phyloP scores from a whole-genome alignment of 2,329 filamentous ascomycete species.

The Colletotrichum tropicicola region DNA sequence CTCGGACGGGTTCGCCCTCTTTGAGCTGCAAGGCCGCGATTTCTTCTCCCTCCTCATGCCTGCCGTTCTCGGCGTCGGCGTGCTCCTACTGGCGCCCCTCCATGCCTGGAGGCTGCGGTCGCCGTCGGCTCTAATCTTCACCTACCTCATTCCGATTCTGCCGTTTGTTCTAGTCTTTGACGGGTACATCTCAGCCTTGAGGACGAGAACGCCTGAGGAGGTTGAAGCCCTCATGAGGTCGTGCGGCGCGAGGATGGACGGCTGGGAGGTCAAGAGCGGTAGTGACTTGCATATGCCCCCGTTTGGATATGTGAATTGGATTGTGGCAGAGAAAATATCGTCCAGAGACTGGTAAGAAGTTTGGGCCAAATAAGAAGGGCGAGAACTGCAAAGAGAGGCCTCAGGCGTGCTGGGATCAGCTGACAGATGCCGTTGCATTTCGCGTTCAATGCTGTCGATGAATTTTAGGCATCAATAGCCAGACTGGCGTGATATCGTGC shows the following conservation, averaged over 20 bases:
- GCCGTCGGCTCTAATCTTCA: constrained; percentile 68
- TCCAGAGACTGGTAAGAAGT: constrained; percentile 12
- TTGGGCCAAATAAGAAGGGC: neutral
- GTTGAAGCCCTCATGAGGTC: constrained; percentile 66
- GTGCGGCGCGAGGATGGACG: constrained; percentile 53
- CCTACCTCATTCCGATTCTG: constrained; percentile 72
- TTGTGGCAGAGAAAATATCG: constrained; percentile 42
- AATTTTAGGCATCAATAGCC: too few species aligned
- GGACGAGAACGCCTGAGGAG: constrained; percentile 74
- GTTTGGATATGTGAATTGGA: constrained; percentile 60
- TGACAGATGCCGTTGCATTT: too few species aligned
- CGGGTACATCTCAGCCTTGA: constrained; percentile 71
- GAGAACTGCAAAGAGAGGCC: too few species aligned
- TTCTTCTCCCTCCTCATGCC: constrained; percentile 63
- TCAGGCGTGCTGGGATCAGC: too few species aligned
- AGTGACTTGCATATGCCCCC: constrained; percentile 59
- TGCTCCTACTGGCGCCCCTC: constrained; percentile 60
- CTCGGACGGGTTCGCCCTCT: constrained; percentile 74
- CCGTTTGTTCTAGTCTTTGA: constrained; percentile 76
- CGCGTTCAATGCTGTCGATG: too few species aligned
- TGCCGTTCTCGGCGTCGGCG: constrained; percentile 60
- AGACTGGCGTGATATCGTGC: too few species aligned
- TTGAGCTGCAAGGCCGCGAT: constrained; percentile 77
- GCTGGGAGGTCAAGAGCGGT: constrained; percentile 61
- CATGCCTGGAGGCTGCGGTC: constrained; percentile 62